Conservation (phyloP, 75 land plant species). For the Selaginella tamariscina region DNA sequence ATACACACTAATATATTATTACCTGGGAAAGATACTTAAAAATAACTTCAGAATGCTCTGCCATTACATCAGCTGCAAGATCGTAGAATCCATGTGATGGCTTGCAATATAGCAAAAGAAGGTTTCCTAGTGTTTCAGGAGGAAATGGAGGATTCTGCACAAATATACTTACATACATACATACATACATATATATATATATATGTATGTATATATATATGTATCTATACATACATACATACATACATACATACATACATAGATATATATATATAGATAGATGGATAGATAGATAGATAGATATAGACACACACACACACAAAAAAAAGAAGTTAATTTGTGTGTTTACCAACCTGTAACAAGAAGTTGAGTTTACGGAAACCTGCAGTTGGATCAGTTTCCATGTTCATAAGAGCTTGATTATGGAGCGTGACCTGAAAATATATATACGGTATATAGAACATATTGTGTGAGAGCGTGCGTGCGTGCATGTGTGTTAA, state of each 20-base stretch:
- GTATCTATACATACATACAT: too few species aligned
- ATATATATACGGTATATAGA: not conserved
- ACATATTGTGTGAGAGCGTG: not conserved
- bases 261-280: too few species aligned
- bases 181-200: not conserved
- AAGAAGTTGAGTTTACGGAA: conserved; percentile 31
- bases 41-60: conserved; percentile 26
- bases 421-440: conserved; percentile 31
- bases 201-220: conserved; percentile 1
- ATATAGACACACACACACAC: too few species aligned
- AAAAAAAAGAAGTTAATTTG: not conserved
- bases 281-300: too few species aligned
- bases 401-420: conserved; percentile 30
- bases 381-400: conserved; percentile 26
- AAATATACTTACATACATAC: too few species aligned
- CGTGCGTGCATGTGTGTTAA: too few species aligned
- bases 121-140: conserved; percentile 25
- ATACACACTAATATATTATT: too few species aligned
- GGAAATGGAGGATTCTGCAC: conserved; percentile 34
- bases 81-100: conserved; percentile 29
- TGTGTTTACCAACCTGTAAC: conserved; percentile 18
- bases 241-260: too few species aligned
- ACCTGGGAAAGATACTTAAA: conserved; percentile 28
- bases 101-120: conserved; percentile 29
- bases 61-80: conserved; percentile 35